phyloP scores from a whole-genome alignment of 2,329 filamentous ascomycete species.

The Xylariales sp. region DNA sequence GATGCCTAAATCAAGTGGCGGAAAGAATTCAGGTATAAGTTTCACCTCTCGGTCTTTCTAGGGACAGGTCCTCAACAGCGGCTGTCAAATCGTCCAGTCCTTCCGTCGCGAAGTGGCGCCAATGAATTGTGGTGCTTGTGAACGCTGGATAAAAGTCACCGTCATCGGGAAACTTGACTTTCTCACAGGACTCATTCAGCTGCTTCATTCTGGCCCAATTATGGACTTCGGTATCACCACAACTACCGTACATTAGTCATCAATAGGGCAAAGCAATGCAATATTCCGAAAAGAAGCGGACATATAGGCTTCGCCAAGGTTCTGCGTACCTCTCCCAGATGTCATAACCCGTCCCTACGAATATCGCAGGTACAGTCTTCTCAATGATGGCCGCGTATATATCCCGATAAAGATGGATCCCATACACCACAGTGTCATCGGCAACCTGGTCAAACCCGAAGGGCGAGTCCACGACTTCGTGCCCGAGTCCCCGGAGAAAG shows the following conservation, averaged over 20 bases:
- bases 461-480: conserved; percentile 46
- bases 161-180: conserved; percentile 34
- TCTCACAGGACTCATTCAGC: conserved; percentile 27
- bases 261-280: not conserved
- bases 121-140: conserved; percentile 37
- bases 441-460: conserved; percentile 46
- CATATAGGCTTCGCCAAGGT: not conserved
- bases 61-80: not conserved
- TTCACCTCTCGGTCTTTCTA: no score
- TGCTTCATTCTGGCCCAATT: conserved; percentile 29
- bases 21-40: no score
- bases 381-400: conserved; percentile 49
- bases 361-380: conserved; percentile 42
- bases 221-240: conserved; percentile 7
- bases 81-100: not conserved
- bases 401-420: conserved; percentile 54
- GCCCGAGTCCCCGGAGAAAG: conserved; percentile 53
- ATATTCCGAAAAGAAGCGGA: not conserved
- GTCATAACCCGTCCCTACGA: conserved; percentile 52
- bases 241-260: not conserved
- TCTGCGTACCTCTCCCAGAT: conserved; percentile 45
- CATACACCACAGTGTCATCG: conserved; percentile 50
- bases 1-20: no score
- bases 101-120: conserved; percentile 20
- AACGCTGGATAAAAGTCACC: conserved; percentile 30